Evolutionary conservation across 441 rosid genomes (phyloP), one percentile per base, ranked within the genome.

Genomic region (Syzygium malaccense): DNA sequence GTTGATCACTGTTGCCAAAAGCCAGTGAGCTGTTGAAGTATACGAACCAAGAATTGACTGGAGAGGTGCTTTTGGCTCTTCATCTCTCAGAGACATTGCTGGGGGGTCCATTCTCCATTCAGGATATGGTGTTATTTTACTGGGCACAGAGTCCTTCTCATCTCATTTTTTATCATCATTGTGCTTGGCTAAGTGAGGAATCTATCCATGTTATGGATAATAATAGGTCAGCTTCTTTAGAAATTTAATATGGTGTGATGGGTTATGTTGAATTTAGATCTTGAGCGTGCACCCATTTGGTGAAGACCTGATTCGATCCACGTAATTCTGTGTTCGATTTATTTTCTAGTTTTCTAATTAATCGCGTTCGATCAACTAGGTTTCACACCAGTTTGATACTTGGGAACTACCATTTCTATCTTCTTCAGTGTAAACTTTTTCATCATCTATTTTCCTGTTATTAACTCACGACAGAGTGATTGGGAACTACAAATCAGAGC

Each of bases 1-100:
- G 54, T 62, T 84, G 85, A 71, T 88, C 86, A 60, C 90, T 89
- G 83, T 86, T 55, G 68, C 53, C 58, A 90, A 90, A 87, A 86
- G 91, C 88, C 91, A 86, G 80, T 4, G 13, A 15, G 88, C 92
- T 91, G 91, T 93, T 64, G 37, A 68, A 75, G 48, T 62, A 55
- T 88, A 68, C 90, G 79, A 58, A 20, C 88, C 83, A 64, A 56
- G 68, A 91, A 90, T 86, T 80, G 88, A 85, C 86, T 87, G 88
- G 48, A 62, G 86, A 87, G 87, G 89, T 83, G 80, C 83, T 41
- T 87, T 28, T 55, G 32, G 28, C 87, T 88, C 41, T 83, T 88
- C 87, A 25, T 87, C 49, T 68, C 60, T 51, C 30, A 51, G 20
- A 66, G 89, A 45, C 66, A 23, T 41, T 71, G 80, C 23, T 37